Evolutionary conservation across 495 filamentous ascomycete genomes (phyloP).

Genomic region (Cryomyces minteri): DNA sequence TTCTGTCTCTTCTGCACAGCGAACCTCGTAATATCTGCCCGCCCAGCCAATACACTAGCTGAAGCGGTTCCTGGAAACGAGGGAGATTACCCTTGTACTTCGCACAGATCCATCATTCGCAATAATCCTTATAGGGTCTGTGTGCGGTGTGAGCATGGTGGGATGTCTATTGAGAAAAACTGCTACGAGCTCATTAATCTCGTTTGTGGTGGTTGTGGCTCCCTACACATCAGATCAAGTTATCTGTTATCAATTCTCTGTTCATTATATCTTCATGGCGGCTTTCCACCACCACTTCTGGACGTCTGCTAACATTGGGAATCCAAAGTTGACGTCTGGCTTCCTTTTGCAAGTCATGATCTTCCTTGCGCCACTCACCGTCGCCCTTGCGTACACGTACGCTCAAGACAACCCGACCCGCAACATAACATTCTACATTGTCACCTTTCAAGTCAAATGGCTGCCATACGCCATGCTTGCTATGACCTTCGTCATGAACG

Average conservation of each 20-base stretch:
- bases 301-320: too few species aligned
- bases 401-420: conserved; percentile 62
- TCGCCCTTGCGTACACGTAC: conserved; percentile 66
- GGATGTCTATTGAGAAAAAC: conserved; percentile 73
- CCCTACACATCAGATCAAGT: conserved; percentile 51
- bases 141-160: conserved; percentile 73
- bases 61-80: conserved; percentile 95
- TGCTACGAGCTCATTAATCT: conserved; percentile 40
- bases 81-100: conserved; percentile 84
- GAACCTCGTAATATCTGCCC: conserved; percentile 87
- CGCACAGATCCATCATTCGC: conserved; percentile 59
- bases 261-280: too few species aligned
- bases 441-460: conserved; percentile 56
- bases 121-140: conserved; percentile 47
- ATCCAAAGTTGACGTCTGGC: too few species aligned
- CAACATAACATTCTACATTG: conserved; percentile 51
- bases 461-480: conserved; percentile 61
- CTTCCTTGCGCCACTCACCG: conserved; percentile 36
- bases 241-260: too few species aligned
- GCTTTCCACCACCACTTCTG: too few species aligned
- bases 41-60: conserved; percentile 61
- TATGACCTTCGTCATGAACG: conserved; percentile 40
- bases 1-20: too few species aligned
- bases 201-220: conserved; percentile 53
- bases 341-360: too few species aligned